Base-by-base conservation (phyloP, 2,329 filamentous ascomycete species). In the Lachnellula arida region DNA sequence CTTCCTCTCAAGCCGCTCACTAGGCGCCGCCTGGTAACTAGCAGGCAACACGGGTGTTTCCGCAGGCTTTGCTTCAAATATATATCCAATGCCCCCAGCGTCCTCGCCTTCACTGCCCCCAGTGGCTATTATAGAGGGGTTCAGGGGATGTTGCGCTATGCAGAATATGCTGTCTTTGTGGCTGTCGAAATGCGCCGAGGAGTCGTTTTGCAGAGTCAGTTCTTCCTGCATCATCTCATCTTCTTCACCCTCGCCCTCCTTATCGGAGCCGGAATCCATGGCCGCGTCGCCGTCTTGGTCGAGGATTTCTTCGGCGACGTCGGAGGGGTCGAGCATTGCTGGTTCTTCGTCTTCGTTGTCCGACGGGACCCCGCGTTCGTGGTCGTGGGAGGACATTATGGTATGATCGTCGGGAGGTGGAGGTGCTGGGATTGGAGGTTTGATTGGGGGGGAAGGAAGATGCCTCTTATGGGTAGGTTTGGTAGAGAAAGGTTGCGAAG, bases 131-230 rank as follows among this genome's bases (percentile, higher is more conserved):
- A 97, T 85, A 19, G 85, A 79, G 5, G 87, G 84, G 68, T 88
- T 80, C 6, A 85, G 77, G 4, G 94, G 94, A 71, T 99, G 94
- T 71, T 96, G 91, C 17, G 93, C 91, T 71, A 99, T 94, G 74
- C 89, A 85, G 77, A 97, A 99, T 68, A 99, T 88, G 58, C 88
- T 92, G 79, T 97, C 91, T 65, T 85, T 88, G 76, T 97, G 91
- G 37, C 76, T 74, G 76, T 97, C 94, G 69, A 97, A 97, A 77
- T 96, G 93, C 58, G 91, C 93, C 63, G 87, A 79, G 63, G 91
- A 95, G 78, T 99, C 93, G 78, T 97, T 99, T 60, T 94, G 84
- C 6, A 97, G 8, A 9, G 8, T 79, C 43, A 83, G 75, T 43
- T 97, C 84, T 71, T 94, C 90, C 71, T 87, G 76, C 55, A 77